These are phyloP conservation scores for Botryotinia convoluta DNA, from an alignment of 2,329 filamentous ascomycete species.

Conservation along the genomic window DNA sequence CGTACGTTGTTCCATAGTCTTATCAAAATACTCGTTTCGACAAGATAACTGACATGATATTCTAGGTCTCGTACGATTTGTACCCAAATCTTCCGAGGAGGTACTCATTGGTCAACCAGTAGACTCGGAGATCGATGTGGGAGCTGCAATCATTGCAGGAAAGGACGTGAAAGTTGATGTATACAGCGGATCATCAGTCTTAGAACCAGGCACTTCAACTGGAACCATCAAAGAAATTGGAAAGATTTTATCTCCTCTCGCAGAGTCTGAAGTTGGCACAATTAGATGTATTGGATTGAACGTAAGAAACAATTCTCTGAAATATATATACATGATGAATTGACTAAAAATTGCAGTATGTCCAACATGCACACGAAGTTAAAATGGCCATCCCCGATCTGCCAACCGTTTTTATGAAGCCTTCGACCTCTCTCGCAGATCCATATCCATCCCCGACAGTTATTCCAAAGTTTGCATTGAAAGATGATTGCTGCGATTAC, in stretches of 20 bases:
- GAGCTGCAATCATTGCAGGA: conserved; percentile 53
- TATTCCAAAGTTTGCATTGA: conserved; percentile 46
- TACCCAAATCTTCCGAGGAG: conserved; percentile 50
- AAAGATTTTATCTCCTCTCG: conserved; percentile 45
- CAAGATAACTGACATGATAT: not conserved
- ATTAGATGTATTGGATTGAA: conserved; percentile 53
- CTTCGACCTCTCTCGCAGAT: conserved; percentile 31
- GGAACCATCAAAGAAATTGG: conserved; percentile 46
- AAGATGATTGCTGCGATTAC: conserved; percentile 47
- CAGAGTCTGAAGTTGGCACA: conserved; percentile 45
- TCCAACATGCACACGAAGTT: conserved; percentile 47
- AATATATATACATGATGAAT: not conserved
- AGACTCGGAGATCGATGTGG: conserved; percentile 51
- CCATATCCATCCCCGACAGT: conserved; percentile 41
- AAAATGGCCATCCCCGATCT: conserved; percentile 44
- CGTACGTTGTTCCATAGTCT: conserved; percentile 24
- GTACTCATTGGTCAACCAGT: conserved; percentile 56
- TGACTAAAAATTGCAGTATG: conserved; percentile 39
- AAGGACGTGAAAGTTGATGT: conserved; percentile 55
- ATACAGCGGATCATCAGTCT: conserved; percentile 57
- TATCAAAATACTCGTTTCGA: not conserved
- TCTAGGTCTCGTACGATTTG: conserved; percentile 58
- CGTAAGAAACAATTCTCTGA: conserved; percentile 35
- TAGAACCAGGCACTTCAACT: conserved; percentile 53
- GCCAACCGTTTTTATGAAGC: conserved; percentile 41